Evolutionary conservation across 2,329 filamentous ascomycete species (phyloP).

Genomic region (Endocalyx cinctus): DNA sequence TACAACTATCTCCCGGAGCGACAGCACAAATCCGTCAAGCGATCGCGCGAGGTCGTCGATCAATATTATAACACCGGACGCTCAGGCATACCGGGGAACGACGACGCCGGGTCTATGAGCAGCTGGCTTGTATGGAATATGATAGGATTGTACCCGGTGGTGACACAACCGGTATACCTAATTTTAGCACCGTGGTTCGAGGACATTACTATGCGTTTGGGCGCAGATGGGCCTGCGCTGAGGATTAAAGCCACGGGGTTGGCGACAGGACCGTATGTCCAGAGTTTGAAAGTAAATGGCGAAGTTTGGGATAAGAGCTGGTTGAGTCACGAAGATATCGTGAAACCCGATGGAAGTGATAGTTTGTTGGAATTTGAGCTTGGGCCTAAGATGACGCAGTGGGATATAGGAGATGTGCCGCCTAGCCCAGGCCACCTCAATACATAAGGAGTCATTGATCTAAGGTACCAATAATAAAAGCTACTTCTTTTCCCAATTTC

Average conservation of each 20-base stretch:
- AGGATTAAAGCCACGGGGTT: conserved; percentile 42
- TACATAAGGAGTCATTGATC: conserved; percentile 1
- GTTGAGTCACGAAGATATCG: conserved; percentile 48
- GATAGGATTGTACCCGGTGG: conserved; percentile 52
- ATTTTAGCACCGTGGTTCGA: conserved; percentile 46
- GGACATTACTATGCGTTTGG: conserved; percentile 43
- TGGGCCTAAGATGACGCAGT: conserved; percentile 32
- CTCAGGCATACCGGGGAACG: conserved; percentile 51
- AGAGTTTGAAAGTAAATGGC: conserved; percentile 49
- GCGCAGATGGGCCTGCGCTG: conserved; percentile 36
- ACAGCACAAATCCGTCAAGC: conserved; percentile 46
- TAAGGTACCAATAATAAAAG: too few species aligned
- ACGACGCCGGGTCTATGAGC: conserved; percentile 56
- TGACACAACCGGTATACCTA: conserved; percentile 52
- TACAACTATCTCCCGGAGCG: conserved; percentile 49
- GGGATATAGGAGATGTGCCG: conserved; percentile 47
- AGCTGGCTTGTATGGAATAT: conserved; percentile 53
- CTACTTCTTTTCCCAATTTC: too few species aligned
- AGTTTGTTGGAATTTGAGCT: conserved; percentile 45
- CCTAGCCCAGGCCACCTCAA: conserved; percentile 34
- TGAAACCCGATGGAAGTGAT: conserved; percentile 31
- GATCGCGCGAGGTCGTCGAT: conserved; percentile 44
- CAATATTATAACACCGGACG: conserved; percentile 42
- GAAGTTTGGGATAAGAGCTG: conserved; percentile 48
- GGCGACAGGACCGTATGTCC: conserved; percentile 45